A percentile compares a stretch with the other conserved stretches of the same genome.
These are phyloP conservation scores for Pleomassaria siparia DNA, from an alignment of 2,329 filamentous ascomycete genomes.

Conservation along the genomic window DNA sequence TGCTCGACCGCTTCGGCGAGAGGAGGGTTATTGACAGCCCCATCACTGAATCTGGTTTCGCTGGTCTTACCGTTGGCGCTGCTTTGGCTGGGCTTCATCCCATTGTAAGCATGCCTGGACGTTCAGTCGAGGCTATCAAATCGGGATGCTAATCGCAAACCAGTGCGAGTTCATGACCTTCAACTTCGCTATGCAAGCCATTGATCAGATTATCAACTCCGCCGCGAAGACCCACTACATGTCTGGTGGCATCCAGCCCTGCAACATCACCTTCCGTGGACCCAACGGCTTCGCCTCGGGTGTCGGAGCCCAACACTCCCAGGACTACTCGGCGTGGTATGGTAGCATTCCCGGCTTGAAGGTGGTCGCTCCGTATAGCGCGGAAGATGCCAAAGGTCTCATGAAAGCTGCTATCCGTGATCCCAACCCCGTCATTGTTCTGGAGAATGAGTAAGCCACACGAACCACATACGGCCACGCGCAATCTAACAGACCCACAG, in stretches of 20 bases:
- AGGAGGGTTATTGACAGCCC: slow-evolving; percentile 97
- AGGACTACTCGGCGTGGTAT: slow-evolving; percentile 99
- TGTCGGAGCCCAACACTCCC: slow-evolving; percentile 96
- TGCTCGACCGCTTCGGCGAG: slow-evolving; percentile 94
- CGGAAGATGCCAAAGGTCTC: slow-evolving; percentile 97
- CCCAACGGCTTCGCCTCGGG: slow-evolving; percentile 97
- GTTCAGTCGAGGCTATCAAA: slow-evolving; percentile 1
- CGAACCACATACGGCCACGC: not conserved
- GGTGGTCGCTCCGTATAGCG: slow-evolving; percentile 93
- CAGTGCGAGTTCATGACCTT: slow-evolving; percentile 99
- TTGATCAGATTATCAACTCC: slow-evolving; percentile 99
- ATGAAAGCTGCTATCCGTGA: slow-evolving; percentile 97
- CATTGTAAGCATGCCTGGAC: slow-evolving; percentile 66
- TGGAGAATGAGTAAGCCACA: slow-evolving; percentile 53
- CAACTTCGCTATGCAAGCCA: slow-evolving; percentile 99
- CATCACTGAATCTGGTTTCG: slow-evolving; percentile 97
- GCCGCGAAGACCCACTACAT: slow-evolving; percentile 99
- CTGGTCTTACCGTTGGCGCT: slow-evolving; percentile 89
- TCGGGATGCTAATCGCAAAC: slow-evolving; percentile 20
- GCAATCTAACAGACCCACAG: slow-evolving; percentile 46
- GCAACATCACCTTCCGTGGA: slow-evolving; percentile 99
- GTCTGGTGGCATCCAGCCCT: slow-evolving; percentile 98
- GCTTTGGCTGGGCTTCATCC: slow-evolving; percentile 93
- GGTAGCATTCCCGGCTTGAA: slow-evolving; percentile 96
- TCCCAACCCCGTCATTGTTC: slow-evolving; percentile 87